A percentile compares a stretch with the other conserved stretches of the same genome.
Evolutionary conservation across 805 yeast species (phyloP).

Genomic region (Priceomyces medius): DNA sequence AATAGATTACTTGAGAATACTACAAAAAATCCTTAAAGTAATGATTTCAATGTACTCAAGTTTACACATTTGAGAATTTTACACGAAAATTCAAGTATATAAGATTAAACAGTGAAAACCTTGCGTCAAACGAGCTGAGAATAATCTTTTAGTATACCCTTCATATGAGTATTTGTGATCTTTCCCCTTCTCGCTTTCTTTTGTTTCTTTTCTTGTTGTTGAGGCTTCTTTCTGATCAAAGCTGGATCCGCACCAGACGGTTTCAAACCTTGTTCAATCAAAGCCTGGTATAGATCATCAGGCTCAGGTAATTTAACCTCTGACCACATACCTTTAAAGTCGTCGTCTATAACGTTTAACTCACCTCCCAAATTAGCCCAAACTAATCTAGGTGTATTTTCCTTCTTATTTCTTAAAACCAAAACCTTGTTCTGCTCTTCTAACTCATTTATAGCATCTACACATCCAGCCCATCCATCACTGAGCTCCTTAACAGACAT

Average conservation of each 20-base stretch:
- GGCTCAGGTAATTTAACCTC: slow-evolving; percentile 75
- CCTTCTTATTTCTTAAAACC: slow-evolving; percentile 89
- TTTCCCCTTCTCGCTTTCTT: slow-evolving; percentile 92
- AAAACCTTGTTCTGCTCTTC: slow-evolving; percentile 76
- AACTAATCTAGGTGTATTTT: slow-evolving; percentile 84
- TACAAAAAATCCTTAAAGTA: neutral
- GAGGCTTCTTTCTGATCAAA: slow-evolving; percentile 66
- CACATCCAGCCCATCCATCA: slow-evolving; percentile 95
- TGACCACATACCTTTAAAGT: slow-evolving; percentile 81
- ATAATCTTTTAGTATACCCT: slow-evolving; percentile 90
- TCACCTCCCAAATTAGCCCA: slow-evolving; percentile 88
- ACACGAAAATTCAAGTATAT: neutral
- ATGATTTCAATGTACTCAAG: slow-evolving; percentile 1
- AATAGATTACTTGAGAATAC: too few species aligned
- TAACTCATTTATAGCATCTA: slow-evolving; percentile 71
- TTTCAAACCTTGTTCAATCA: slow-evolving; percentile 83
- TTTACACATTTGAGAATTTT: slow-evolving; percentile 2
- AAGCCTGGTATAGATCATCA: slow-evolving; percentile 73
- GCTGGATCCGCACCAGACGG: slow-evolving; percentile 99
- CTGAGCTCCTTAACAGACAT: slow-evolving; percentile 74
- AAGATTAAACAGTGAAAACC: neutral
- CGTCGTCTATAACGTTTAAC: slow-evolving; percentile 69
- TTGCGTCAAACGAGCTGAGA: slow-evolving; percentile 32
- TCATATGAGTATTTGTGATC: slow-evolving; percentile 94
- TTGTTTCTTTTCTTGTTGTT: slow-evolving; percentile 65